Base-by-base conservation (phyloP, 106 monocot species). In the Allium cepa region DNA sequence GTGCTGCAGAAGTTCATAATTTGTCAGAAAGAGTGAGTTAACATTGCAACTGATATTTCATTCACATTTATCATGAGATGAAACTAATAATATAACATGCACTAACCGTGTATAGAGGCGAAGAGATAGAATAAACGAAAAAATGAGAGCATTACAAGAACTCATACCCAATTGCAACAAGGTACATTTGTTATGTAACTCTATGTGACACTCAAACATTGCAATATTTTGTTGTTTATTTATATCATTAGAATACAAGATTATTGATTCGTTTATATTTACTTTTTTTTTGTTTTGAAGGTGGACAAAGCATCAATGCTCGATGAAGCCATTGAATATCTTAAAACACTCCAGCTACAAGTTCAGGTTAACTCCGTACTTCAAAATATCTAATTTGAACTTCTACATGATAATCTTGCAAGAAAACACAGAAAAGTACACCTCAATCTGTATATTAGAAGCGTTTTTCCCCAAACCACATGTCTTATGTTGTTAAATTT, bases 271-370 rank as follows among this genome's bases (percentile, higher is more conserved):
- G 1, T 60, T 52, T 48, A 26, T 13, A 52, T 26, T 17, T 16
- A 55, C 36, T 36, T 36, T 55, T 55, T 73, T 4, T 45, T 76
- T n/a, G n/a, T n/a, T n/a, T 72, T 27, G 77, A 88, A 68, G 95
- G 88, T 86, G 70, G 95, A 96, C 72, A 96, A 96, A 76, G 95
- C 95, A 50, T 96, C 95, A 10, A 88, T 96, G 91, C 95, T 96
- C 66, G 95, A 96, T 49, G 95, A 96, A 69, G 95, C 95, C 52
- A 91, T 96, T 49, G 95, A 96, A 72, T 91, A 96, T 50, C 84
- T 96, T 68, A 96, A 96, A 77, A 78, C 91, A 48, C 95, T 96
- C 73, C 91, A 96, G 69, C 72, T 88, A 16, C 95, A 91, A 82
- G 78, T 96, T 16, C 95, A 88, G 88, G 94, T 88, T 82, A 50